Evolutionary conservation across 169 alveolate genomes (phyloP), one percentile per base, ranked within the genome.

Genomic region (Cryptosporidium sp.): DNA sequence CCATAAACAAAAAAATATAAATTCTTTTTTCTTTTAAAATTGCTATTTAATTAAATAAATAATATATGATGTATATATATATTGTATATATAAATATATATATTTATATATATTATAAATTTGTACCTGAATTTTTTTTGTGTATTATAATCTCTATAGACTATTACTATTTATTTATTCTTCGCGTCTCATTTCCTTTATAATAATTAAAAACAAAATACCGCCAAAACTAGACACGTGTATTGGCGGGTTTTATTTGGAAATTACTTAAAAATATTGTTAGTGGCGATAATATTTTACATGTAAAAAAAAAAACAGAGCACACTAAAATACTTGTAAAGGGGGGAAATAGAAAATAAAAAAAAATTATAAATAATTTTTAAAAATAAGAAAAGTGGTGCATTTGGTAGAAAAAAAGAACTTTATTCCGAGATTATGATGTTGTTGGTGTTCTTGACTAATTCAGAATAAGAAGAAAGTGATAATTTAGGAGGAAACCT

Each of bases 241-340:
- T 73, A 23, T 0, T 8, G 70, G 86, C 86, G 86, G 86, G 86
- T 18, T 73, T 73, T 60, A 73, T 73, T 73, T 73, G 86, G 86
- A 73, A 73, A 73, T 18, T 73, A 53, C 29, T 53, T 37, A 18
- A 18, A 51, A 73, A 7, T 37, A 71, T 44, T 44, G 62, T 8
- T 45, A 70, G 10, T 72, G 68, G 69, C 68, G 86, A 60, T 23
- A 56, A 29, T 56, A 56, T 12, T 42, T 73, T 39, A 73, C 86
- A 73, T 73, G 86, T 23, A 73, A 73, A 73, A 56, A 18, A 18
- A 48, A 35, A 60, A 37, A 44, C 51, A 21, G 69, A 71, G 69
- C 52, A 51, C 26, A 56, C 67, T 53, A 23, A 26, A 56, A 26
- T 56, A 56, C 67, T 56, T 56, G 67, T 56, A 21, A 42, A 3